Evolutionary conservation across 2,329 filamentous ascomycete species (phyloP), one percentile per base, ranked within the genome.

Genomic region (Lasiodiplodia sp.): DNA sequence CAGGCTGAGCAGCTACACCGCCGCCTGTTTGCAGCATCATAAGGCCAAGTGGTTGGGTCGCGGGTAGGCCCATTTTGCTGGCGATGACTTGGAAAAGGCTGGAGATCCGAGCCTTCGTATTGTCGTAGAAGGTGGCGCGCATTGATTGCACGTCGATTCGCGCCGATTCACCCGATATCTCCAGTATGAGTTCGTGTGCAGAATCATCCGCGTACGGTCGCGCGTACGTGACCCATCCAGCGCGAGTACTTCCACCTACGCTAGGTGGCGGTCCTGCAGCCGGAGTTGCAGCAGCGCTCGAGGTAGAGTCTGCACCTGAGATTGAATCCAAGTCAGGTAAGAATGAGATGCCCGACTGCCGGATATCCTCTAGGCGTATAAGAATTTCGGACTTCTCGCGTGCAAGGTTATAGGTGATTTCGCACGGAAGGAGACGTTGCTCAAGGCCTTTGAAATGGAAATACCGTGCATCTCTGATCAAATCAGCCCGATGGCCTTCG

Each of bases 391-490:
- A 85, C 60, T 87, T 87, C 18, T 86, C 83, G 2, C 91, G 86
- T 18, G 86, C 81, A 44, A 92, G 86, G 75, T 97, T 97, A 79
- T 89, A 94, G 64, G 86, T 88, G 70, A 95, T 91, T 34, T 88
- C 79, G 78, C 94, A 92, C 0, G 92, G 88, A 53, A 97, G 91
- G 12, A 98, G 84, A 71, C 89, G 90, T 80, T 98, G 95, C 81
- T 98, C 95, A 0, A 97, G 82, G 0, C 93, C 94, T 76, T 94
- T 95, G 73, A 98, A 90, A 78, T 97, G 93, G 79, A 95, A 97
- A 79, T 97, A 98, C 65, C 92, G 90, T 71, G 93, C 96, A 79
- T 98, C 95, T 51, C 92, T 87, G 1, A 98, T 83, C 3, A 98
- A 85, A 69, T 92, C 88, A 25, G 88, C 85, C 21, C 95, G 90